phyloP scores from a whole-genome alignment of 78 protist species.

The Dictyostelium intermedium region DNA sequence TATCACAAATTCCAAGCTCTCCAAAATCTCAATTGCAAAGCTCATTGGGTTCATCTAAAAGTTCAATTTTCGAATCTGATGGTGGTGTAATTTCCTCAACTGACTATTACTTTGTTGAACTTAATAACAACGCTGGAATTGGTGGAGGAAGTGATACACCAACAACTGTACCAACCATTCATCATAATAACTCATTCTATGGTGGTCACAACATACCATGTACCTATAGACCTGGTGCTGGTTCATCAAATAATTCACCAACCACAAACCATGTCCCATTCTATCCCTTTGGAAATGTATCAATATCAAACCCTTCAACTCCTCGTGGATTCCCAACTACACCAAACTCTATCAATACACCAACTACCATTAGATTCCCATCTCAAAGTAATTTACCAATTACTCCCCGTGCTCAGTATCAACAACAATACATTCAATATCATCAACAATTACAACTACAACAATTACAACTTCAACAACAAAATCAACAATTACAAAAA shows the following conservation, averaged over 20 bases:
- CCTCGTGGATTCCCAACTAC: not conserved
- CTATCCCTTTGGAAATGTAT: not conserved
- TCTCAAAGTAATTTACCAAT: slow-evolving; percentile 2
- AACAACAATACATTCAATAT: not conserved
- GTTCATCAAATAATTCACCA: slow-evolving; percentile 15
- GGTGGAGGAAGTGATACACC: not conserved
- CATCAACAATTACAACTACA: not conserved
- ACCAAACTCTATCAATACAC: not conserved
- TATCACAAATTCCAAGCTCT: not conserved
- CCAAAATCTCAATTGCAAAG: not conserved
- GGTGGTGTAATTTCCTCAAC: slow-evolving; percentile 1
- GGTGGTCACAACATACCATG: not conserved
- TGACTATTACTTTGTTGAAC: slow-evolving; percentile 1
- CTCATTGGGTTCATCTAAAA: not conserved
- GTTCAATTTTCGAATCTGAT: not conserved
- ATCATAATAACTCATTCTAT: not conserved
- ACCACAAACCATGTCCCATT: not conserved
- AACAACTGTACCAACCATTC: not conserved
- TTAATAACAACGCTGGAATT: not conserved
- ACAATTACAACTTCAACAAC: slow-evolving; percentile 2
- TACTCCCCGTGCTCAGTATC: slow-evolving; percentile 5
- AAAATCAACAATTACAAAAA: not conserved
- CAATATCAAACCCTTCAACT: not conserved
- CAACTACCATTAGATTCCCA: not conserved
- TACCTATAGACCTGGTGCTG: not conserved